A percentile compares a stretch with the other conserved stretches of the same genome.
phyloP scores from a whole-genome alignment of 148 eudicot genomes.

The Rhododendron kiyosumense region DNA sequence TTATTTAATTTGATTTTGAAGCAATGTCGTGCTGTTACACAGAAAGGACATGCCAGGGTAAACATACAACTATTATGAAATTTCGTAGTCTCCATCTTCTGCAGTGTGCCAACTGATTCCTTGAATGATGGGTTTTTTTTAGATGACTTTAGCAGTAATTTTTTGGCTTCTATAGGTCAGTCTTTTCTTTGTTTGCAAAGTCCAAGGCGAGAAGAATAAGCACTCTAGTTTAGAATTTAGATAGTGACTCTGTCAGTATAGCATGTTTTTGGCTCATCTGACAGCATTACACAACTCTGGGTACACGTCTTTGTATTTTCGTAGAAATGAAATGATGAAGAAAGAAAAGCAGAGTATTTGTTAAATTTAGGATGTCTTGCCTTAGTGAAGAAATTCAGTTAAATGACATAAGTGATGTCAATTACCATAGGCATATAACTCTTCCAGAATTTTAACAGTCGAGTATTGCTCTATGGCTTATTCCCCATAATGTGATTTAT shows the following conservation, averaged over 20 bases:
- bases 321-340: not conserved
- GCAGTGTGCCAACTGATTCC: not conserved
- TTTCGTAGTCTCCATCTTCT: not conserved
- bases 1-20: not conserved
- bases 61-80: not conserved
- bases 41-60: not conserved
- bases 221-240: not conserved
- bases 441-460: not conserved
- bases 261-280: not conserved
- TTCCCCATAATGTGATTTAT: not conserved
- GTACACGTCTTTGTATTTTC: not conserved
- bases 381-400: not conserved
- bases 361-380: not conserved
- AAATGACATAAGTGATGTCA: not conserved
- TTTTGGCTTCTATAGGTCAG: not conserved
- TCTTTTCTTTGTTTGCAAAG: not conserved
- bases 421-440: not conserved
- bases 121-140: not conserved
- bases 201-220: not conserved
- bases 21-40: not conserved
- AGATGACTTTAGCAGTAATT: not conserved
- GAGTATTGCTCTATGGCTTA: not conserved
- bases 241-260: not conserved
- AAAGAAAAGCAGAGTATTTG: not conserved
- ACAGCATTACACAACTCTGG: not conserved